These are phyloP conservation scores for Acacia acuminata DNA, from an alignment of 306 rosid species.

Conservation along the genomic window DNA sequence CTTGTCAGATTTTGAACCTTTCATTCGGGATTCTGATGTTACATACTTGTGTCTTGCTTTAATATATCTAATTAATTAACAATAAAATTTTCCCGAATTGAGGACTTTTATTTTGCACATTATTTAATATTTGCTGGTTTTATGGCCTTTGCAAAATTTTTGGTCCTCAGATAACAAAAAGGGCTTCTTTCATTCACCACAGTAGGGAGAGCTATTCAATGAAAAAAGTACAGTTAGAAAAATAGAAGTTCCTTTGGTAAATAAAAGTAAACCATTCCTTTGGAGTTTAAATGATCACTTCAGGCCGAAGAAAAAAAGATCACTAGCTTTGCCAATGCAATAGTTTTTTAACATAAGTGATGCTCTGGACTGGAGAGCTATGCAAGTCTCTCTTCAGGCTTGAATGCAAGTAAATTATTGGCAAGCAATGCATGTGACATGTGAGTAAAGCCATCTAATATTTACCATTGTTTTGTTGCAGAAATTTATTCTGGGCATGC, in stretches of 20 bases:
- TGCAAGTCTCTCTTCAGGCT: not conserved
- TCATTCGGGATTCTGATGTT: not conserved
- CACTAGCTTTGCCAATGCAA: not conserved
- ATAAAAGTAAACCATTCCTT: not conserved
- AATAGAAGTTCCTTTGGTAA: not conserved
- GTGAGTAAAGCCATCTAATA: constrained; percentile 14
- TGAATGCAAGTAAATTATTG: constrained; percentile 1
- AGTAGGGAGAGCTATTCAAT: not conserved
- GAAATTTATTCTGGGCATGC: constrained; percentile 97
- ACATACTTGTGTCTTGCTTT: not conserved
- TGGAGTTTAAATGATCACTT: not conserved
- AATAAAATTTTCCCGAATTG: not conserved
- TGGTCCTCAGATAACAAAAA: not conserved
- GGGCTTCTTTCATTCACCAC: constrained; percentile 14
- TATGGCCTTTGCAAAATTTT: constrained; percentile 2
- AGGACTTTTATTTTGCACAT: not conserved
- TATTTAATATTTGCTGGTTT: constrained; percentile 11
- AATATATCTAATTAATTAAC: not conserved
- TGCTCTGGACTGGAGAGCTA: not conserved
- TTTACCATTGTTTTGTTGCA: constrained; percentile 38
- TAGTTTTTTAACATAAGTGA: not conserved
- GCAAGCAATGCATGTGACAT: constrained; percentile 25
- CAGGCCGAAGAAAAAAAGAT: not conserved
- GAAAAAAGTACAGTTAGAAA: constrained; percentile 6
- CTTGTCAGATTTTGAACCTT: not conserved